A percentile compares a stretch with the other conserved stretches of the same genome.
Conservation (phyloP, 2,329 filamentous ascomycete species). For the Calonectria hawksworthii region DNA sequence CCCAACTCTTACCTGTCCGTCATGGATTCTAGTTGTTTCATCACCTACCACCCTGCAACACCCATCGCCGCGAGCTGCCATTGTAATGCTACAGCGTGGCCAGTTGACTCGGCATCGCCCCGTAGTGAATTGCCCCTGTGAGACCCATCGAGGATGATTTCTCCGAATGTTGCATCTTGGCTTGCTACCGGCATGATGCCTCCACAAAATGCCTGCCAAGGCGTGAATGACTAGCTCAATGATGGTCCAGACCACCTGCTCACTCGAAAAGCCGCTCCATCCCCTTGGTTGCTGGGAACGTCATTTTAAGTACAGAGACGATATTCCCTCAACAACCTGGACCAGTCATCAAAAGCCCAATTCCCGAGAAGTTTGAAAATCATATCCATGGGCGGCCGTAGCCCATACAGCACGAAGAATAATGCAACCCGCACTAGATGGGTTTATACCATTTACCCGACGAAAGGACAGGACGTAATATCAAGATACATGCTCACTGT, state of each 20-base stretch:
- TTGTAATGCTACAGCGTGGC: not conserved
- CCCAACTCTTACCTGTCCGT: not conserved
- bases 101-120: not conserved
- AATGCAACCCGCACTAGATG: not conserved
- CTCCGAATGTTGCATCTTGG: not conserved
- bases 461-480: not conserved
- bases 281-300: conserved; percentile 1
- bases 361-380: not conserved
- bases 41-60: not conserved
- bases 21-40: conserved; percentile 3
- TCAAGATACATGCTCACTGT: not conserved
- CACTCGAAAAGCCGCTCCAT: not conserved
- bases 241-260: conserved; percentile 16
- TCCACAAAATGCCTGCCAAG: conserved; percentile 14
- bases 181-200: conserved; percentile 13
- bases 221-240: not conserved
- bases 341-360: not conserved
- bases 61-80: not conserved
- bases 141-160: not conserved
- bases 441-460: not conserved
- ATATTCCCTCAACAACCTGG: not conserved
- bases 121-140: not conserved
- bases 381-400: too few relatives aligned
- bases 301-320: not conserved
- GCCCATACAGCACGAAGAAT: too few relatives aligned